Evolutionary conservation across 1,284 basidiomycete genomes (phyloP), one percentile per base, ranked within the genome.

Genomic region (Apiotrichum laibachii): DNA sequence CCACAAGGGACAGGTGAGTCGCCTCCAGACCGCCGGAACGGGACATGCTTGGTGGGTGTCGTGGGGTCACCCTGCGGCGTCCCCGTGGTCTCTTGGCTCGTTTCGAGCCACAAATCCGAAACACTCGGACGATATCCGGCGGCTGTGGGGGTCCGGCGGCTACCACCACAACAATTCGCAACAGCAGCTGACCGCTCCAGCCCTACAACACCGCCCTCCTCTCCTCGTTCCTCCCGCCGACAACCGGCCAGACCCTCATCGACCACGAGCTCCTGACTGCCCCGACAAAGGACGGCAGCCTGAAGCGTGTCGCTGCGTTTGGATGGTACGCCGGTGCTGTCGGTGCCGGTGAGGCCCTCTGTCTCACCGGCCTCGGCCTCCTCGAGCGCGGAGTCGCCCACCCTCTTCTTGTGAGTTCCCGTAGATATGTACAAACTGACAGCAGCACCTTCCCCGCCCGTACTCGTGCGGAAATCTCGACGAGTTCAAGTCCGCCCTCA

Each of bases 291-390:
- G 61, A 67, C 15, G 64, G 66, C 5, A 79, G 81, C 37, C 86
- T 88, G 12, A 88, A 88, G 73, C 81, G 92, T 21, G 88, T 88
- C 0, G 89, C 92, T 13, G 91, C 87, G 0, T 93, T 94, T 77
- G 91, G 91, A 0, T 90, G 87, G 86, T 90, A 86, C 68, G 90
- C 91, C 1, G 90, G 91, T 72, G 89, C 90, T 57, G 89, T 89
- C 12, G 92, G 92, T 9, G 86, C 87, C 1, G 83, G 91, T 1
- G 91, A 94, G 77, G 87, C 88, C 0, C 81, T 95, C 26, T 85
- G 83, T 5, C 83, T 88, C 6, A 85, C 90, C 68, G 90, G 89
- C 0, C 86, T 90, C 40, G 84, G 85, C 7, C 85, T 91, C 62
- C 82, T 94, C 8, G 84, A 87, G 70, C 80, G 85, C 2, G 92